Percentiles rank a stretch among this genome's conserved stretches.
These are phyloP conservation scores for Scorias spongiosa DNA, from an alignment of 2,329 filamentous ascomycete species.

Conservation along the genomic window DNA sequence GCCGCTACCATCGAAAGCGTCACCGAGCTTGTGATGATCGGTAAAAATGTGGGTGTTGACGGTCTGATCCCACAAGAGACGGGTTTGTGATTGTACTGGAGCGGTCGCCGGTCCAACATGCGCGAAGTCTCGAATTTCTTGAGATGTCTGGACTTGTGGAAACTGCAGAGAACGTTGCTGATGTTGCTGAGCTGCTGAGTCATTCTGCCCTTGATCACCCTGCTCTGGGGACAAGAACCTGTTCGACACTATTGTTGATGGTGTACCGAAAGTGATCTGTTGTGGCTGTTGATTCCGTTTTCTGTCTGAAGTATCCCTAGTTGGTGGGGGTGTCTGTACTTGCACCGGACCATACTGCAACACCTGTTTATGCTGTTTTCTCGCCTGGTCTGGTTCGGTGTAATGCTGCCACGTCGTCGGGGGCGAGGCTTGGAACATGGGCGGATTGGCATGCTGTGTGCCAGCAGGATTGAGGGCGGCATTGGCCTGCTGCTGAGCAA, in stretches of 20 bases:
- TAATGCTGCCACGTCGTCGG: constrained; percentile 8
- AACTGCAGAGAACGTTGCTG: constrained; percentile 31
- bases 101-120: constrained; percentile 39
- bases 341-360: constrained; percentile 22
- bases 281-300: constrained; percentile 25
- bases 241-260: constrained; percentile 19
- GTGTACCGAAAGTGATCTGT: constrained; percentile 26
- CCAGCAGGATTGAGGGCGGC: neutral
- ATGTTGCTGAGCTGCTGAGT: constrained; percentile 6
- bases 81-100: constrained; percentile 41
- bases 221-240: constrained; percentile 17
- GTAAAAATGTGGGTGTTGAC: constrained; percentile 8
- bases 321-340: constrained; percentile 49
- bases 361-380: constrained; percentile 4
- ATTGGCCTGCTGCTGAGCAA: constrained; percentile 11
- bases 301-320: constrained; percentile 38
- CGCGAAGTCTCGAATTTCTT: constrained; percentile 39
- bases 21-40: constrained; percentile 12
- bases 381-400: neutral
- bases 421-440: constrained; percentile 6
- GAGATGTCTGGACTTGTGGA: constrained; percentile 40
- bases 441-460: neutral
- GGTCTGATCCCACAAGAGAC: constrained; percentile 26
- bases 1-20: constrained; percentile 14
- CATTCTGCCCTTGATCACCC: constrained; percentile 2